Evolutionary conservation across 148 eudicot genomes (phyloP), one percentile per base, ranked within the genome.

Genomic region (Salicornia ramosissima): DNA sequence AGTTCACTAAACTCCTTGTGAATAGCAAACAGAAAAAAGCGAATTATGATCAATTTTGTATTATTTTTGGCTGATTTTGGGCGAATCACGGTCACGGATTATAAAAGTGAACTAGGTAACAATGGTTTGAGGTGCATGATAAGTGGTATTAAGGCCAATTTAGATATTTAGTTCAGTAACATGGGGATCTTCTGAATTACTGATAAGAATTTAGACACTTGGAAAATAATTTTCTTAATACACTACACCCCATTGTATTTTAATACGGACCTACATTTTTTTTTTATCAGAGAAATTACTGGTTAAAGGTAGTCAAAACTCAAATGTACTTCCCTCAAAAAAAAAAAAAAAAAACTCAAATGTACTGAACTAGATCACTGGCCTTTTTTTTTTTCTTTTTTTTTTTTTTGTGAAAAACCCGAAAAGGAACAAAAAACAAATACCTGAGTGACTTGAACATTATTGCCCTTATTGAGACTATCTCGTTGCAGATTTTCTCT

Each of bases 361-460:
- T n/a, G n/a, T n/a, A n/a, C n/a, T n/a, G n/a, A n/a, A n/a, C n/a
- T n/a, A n/a, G n/a, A n/a, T n/a, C n/a, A n/a, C n/a, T n/a, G n/a
- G n/a, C n/a, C n/a, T n/a, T n/a, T n/a, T n/a, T n/a, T n/a, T n/a
- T n/a, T n/a, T n/a, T n/a, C n/a, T n/a, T n/a, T n/a, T n/a, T n/a
- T n/a, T n/a, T n/a, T n/a, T n/a, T n/a, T n/a, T n/a, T n/a, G 0
- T 46, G 53, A 49, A 49, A 18, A n/a, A 33, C 45, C 6, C 25
- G 45, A 49, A 10, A 3, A 12, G 10, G 18, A 69, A 8, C 2
- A 13, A 45, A 4, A 45, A 31, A 18, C 40, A 61, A 8, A 21
- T 82, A 89, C 97, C 90, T 87, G 85, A 22, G 93, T 81, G 69
- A 76, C 70, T 72, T 80, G 84, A 64, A n/a, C n/a, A n/a, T 82